These are phyloP conservation scores for Penicillium psychrosexuale DNA, from an alignment of 2,329 filamentous ascomycete genomes.

Conservation along the genomic window DNA sequence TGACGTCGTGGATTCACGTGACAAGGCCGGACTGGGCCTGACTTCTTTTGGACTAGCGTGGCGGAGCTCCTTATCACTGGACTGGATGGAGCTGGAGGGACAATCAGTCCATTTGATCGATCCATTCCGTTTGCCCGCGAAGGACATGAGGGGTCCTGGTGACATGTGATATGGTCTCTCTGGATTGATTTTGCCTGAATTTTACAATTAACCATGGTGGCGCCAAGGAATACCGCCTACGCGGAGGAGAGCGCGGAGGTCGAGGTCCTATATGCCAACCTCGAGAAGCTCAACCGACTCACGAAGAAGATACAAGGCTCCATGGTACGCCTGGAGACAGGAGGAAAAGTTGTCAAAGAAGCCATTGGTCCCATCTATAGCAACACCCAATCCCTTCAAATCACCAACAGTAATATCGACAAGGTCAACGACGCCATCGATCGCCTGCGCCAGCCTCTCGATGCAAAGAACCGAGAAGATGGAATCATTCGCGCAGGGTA, in stretches of 20 bases:
- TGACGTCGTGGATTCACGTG: slow-evolving; percentile 24
- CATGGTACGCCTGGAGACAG: slow-evolving; percentile 76
- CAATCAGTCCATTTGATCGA: not conserved
- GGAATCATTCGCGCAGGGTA: slow-evolving; percentile 79
- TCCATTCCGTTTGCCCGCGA: not conserved
- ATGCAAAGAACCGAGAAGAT: slow-evolving; percentile 89
- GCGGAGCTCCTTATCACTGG: slow-evolving; percentile 19
- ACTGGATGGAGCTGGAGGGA: slow-evolving; percentile 4
- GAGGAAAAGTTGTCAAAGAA: slow-evolving; percentile 85
- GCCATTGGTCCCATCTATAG: slow-evolving; percentile 89
- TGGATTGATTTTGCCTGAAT: slow-evolving; percentile 17
- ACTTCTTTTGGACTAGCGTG: slow-evolving; percentile 22
- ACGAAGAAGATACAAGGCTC: slow-evolving; percentile 95
- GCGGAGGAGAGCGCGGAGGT: slow-evolving; percentile 67
- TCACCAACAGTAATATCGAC: slow-evolving; percentile 87
- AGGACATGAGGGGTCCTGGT: slow-evolving; percentile 6
- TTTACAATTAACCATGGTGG: slow-evolving; percentile 47
- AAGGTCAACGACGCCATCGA: slow-evolving; percentile 82
- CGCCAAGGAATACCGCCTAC: slow-evolving; percentile 55
- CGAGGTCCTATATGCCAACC: slow-evolving; percentile 63
- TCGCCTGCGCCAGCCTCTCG: slow-evolving; percentile 80
- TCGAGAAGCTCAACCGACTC: slow-evolving; percentile 88
- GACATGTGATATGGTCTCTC: slow-evolving; percentile 19
- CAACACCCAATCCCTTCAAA: slow-evolving; percentile 85
- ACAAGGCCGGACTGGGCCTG: not conserved